Evolutionary conservation across 495 filamentous ascomycete species (phyloP).

Genomic region (Lasiosphaeria miniovina): DNA sequence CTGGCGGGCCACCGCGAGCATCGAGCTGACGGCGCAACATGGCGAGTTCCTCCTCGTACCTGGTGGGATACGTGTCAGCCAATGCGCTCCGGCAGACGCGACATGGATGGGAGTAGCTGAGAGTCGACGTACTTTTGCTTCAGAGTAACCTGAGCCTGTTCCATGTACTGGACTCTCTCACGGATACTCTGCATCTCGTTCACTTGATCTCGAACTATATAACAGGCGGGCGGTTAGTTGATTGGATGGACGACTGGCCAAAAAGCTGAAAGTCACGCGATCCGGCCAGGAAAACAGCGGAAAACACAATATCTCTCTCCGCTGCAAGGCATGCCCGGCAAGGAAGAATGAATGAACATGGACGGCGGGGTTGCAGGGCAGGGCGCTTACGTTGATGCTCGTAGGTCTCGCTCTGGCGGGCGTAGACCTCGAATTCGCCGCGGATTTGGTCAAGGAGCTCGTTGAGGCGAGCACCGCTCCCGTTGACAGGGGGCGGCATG

Average conservation of each 20-base stretch:
- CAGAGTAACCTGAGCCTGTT: conserved; percentile 79
- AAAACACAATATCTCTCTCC: too few species aligned
- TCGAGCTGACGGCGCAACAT: conserved; percentile 87
- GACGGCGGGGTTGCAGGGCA: background rate
- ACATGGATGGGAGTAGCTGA: background rate
- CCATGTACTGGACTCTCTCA: conserved; percentile 84
- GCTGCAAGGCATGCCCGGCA: too few species aligned
- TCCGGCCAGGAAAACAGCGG: too few species aligned
- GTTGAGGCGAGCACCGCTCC: conserved; percentile 60
- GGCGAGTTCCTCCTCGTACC: conserved; percentile 89
- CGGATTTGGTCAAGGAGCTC: conserved; percentile 90
- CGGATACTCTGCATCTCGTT: conserved; percentile 91
- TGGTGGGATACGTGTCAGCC: conserved; percentile 34
- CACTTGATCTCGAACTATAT: conserved; percentile 52
- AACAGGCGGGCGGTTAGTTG: too few species aligned
- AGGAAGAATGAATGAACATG: too few species aligned
- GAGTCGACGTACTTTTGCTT: conserved; percentile 74
- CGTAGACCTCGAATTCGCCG: conserved; percentile 82
- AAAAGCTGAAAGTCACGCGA: too few species aligned
- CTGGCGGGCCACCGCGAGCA: conserved; percentile 66
- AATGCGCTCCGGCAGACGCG: too few species aligned
- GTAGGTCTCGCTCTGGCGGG: conserved; percentile 70
- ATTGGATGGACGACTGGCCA: too few species aligned
- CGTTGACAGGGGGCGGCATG: conserved; percentile 60
- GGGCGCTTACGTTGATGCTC: conserved; percentile 80